Evolutionary conservation across 345 rosid species (phyloP).

Genomic region (Citropsis articulata): DNA sequence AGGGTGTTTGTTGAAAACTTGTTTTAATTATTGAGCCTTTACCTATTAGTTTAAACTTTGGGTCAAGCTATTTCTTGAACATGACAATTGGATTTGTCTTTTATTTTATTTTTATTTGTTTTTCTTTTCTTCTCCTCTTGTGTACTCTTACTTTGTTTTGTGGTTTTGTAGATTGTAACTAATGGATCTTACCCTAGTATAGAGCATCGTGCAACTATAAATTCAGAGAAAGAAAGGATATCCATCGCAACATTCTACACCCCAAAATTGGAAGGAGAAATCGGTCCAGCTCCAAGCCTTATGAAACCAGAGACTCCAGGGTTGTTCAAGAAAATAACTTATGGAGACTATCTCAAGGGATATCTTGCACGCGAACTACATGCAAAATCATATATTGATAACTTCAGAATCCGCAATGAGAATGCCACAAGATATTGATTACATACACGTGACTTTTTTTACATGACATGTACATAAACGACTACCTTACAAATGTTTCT

Average conservation of each 20-base stretch:
- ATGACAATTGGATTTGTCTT: background rate
- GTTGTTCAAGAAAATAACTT: background rate
- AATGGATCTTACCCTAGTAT: background rate
- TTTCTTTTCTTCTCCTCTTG: too few relatives aligned
- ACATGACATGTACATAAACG: too few relatives aligned
- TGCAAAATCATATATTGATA: background rate
- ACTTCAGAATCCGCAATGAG: background rate
- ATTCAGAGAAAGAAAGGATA: background rate
- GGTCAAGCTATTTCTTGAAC: background rate
- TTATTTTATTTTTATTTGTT: background rate
- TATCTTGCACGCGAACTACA: background rate
- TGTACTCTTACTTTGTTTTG: background rate
- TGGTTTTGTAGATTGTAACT: slow-evolving; percentile 6
- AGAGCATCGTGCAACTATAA: slow-evolving; percentile 4
- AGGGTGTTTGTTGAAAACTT: background rate
- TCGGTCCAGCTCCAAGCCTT: slow-evolving; percentile 3
- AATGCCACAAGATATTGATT: background rate
- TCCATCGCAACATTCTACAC: background rate
- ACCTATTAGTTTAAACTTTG: background rate
- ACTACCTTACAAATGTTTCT: too few relatives aligned
- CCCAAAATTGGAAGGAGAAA: background rate
- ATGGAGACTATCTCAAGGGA: background rate
- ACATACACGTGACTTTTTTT: too few relatives aligned
- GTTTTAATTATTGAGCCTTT: too few relatives aligned
- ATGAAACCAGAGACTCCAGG: background rate